phyloP scores from a whole-genome alignment of 2,329 filamentous ascomycete species.

The Apiospora pterosperma region DNA sequence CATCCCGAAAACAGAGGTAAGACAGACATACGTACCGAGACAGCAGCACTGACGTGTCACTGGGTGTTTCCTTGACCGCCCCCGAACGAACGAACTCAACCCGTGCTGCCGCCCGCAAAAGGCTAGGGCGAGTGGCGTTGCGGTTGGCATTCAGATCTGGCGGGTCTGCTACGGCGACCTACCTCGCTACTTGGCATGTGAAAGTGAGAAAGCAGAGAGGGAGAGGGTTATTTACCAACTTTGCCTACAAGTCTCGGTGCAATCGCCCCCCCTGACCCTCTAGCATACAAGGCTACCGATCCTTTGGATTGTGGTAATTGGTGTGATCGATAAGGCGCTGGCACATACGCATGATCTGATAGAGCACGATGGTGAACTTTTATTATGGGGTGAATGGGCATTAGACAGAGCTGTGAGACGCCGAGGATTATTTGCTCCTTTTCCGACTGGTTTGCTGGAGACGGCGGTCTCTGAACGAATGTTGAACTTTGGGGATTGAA shows the following conservation, averaged over 20 bases:
- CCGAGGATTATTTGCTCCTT: no score
- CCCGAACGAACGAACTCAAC: neutral
- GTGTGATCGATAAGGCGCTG: neutral
- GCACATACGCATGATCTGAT: neutral
- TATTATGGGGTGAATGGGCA: neutral
- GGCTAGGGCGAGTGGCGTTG: neutral
- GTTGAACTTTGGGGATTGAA: neutral
- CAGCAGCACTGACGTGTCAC: neutral
- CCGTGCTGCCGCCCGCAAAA: neutral
- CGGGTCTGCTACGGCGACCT: neutral
- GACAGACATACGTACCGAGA: neutral
- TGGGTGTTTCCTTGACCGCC: neutral
- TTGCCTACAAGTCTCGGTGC: neutral
- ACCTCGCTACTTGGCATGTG: neutral
- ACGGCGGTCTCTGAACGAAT: neutral
- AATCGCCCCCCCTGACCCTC: neutral
- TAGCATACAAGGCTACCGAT: neutral
- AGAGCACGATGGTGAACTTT: neutral
- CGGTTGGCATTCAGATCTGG: neutral
- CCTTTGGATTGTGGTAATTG: neutral
- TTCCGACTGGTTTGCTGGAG: neutral
- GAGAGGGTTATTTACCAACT: no score
- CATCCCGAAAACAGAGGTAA: neutral
- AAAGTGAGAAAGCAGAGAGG: neutral
- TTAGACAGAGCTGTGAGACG: no score